Base-by-base conservation (phyloP, 1,139 yeast species). In the Candida tetrigidarum region DNA sequence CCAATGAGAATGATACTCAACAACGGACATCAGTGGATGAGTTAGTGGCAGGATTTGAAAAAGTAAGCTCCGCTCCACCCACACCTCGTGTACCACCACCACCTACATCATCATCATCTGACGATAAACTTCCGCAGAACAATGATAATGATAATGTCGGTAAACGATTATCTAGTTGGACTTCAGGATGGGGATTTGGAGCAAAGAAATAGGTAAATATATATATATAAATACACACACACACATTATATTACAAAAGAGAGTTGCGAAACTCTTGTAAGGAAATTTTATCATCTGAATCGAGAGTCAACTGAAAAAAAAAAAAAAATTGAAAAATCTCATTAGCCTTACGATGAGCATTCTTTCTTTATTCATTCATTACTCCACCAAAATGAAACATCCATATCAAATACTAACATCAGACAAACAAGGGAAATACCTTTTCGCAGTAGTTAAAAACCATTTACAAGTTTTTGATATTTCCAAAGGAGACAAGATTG, bases 371-470 rank as follows among this genome's bases (percentile, higher is more conserved):
- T n/a, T n/a, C n/a, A n/a, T n/a, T n/a, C 9, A 7, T 7, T 3
- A 14, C 19, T 22, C 16, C 5, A 22, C 27, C 27, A 22, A 22
- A 6, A 75, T 84, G 82, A 82, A 82, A 57, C 92, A 86, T 56
- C 93, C 93, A 26, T 80, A 81, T 59, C 92, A 85, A 58, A 71
- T 78, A 38, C 60, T 83, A 3, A 58, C 74, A 7, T 57, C 78
- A 15, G 76, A 70, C 54, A 57, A 59, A 7, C 60, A 66, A 19
- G 82, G 83, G 1, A 62, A 70, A 2, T 64, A 74, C 33, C 60
- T 86, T 16, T 84, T 78, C 62, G 75, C 79, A 0, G 71, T 85
- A 0, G 77, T 80, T 2, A 81, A 83, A 55, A 84, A 83, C 57
- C 67, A 74, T 23, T 65, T 86, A 22, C 74, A 76, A 45, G 86